Percentiles rank a stretch among this genome's conserved stretches.
Conservation (phyloP, 371 early-diverging fungal genomes). For the Mycotypha africana region DNA sequence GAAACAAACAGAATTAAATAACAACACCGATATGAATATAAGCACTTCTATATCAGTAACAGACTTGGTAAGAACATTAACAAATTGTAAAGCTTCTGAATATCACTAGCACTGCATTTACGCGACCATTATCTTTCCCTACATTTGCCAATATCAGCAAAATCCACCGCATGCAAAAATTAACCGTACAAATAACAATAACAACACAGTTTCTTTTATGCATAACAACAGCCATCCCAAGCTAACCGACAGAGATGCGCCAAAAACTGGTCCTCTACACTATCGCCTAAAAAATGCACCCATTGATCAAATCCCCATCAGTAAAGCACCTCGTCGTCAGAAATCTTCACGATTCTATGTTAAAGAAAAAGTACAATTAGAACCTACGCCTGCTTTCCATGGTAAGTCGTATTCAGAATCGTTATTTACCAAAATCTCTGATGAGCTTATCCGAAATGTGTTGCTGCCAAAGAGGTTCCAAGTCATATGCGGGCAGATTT, state of each 20-base stretch:
- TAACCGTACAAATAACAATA: neutral
- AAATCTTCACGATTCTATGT: constrained; percentile 82
- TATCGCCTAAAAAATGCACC: constrained; percentile 68
- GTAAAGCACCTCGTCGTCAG: constrained; percentile 78
- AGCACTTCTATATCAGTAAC: neutral
- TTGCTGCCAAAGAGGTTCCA: constrained; percentile 57
- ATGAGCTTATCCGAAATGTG: neutral
- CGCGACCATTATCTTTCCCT: no score
- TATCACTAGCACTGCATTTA: no score
- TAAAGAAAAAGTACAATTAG: constrained; percentile 71
- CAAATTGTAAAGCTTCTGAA: neutral
- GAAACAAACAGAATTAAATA: neutral
- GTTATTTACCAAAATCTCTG: neutral
- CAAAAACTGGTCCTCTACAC: constrained; percentile 70
- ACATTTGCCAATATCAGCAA: neutral
- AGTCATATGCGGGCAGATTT: constrained; percentile 71
- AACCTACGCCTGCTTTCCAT: constrained; percentile 67
- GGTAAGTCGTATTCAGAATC: constrained; percentile 37
- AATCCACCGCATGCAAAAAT: neutral
- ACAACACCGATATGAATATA: constrained; percentile 10
- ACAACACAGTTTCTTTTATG: constrained; percentile 17
- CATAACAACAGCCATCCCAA: constrained; percentile 19
- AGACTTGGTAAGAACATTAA: neutral
- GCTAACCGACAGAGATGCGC: constrained; percentile 28
- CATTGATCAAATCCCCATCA: constrained; percentile 74